Evolutionary conservation across 257 asterid genomes (phyloP), one percentile per base, ranked within the genome.

Genomic region (Paulownia fortunei): DNA sequence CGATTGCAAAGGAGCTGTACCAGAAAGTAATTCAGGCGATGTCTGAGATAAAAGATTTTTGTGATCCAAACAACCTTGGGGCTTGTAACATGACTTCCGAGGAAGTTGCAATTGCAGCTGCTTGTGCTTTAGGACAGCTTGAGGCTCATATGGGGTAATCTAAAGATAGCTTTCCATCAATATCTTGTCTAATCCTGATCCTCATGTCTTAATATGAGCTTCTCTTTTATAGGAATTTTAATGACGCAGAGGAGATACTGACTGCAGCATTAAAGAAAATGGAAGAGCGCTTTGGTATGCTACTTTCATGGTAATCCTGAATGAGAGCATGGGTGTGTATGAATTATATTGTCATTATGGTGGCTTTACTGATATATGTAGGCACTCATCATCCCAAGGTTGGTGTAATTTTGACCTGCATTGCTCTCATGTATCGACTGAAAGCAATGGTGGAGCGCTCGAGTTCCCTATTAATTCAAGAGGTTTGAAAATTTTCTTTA

Each of bases 91-190:
- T 95, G 99, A 69, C 85, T 54, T 74, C 87, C 23, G 89, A 87
- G 79, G 98, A 95, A 88, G 90, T 84, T 80, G 76, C 85, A 44
- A 69, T 90, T 21, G 93, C 96, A 19, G 97, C 98, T 67, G 84
- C 90, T 36, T 95, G 98, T 90, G 90, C 90, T 69, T 83, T 93
- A 80, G 99, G 99, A 47, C 99, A 95, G 89, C 91, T 95, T 19
- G 99, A 95, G 88, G 91, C 94, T 80, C 97, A 90, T 80, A 60
- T 72, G 82, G 97, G 99, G 98, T 95, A 86, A 78, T 46, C 21
- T 39, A 18, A 51, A 32, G 52, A 54, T 71, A 32, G 44, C 56
- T 55, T 69, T 12, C 54, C 55, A 12, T 72, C 15, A 46, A 6
- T 71, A 59, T 64, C 10, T 76, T 52, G 10, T 80, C 49, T 37